These are phyloP conservation scores for Diaporthe capsici DNA, from an alignment of 2,329 filamentous ascomycete genomes.

Conservation along the genomic window DNA sequence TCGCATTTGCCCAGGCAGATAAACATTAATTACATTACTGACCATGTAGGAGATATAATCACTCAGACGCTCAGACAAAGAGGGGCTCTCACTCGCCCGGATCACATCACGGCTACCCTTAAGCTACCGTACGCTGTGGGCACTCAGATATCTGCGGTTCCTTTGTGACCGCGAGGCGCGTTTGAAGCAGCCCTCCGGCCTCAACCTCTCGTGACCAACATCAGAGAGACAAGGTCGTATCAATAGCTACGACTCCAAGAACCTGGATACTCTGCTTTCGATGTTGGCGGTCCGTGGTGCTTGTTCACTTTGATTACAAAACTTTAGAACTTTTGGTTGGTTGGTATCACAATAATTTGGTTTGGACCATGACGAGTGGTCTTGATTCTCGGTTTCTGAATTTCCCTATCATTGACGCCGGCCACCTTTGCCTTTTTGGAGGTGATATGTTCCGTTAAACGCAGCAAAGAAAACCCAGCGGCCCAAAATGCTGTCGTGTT, in stretches of 20 bases:
- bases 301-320: slow-evolving; percentile 24
- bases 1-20: background rate
- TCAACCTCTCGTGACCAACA: background rate
- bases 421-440: slow-evolving; percentile 62
- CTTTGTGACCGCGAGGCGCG: background rate
- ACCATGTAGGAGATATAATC: slow-evolving; percentile 22
- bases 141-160: background rate
- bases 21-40: background rate
- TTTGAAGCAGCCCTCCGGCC: background rate
- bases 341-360: slow-evolving; percentile 52
- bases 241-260: background rate
- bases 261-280: background rate
- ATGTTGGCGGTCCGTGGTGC: background rate
- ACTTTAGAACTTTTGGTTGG: slow-evolving; percentile 15
- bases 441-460: slow-evolving; percentile 70
- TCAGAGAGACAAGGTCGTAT: background rate
- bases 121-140: no score
- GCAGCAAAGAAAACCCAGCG: slow-evolving; percentile 71
- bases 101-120: background rate
- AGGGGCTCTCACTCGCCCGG: background rate
- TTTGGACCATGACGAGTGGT: slow-evolving; percentile 48
- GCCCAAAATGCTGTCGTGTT: slow-evolving; percentile 60
- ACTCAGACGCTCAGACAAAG: background rate
- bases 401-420: slow-evolving; percentile 77
- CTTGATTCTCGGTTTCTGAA: slow-evolving; percentile 65